Percentiles rank a stretch among this genome's conserved stretches.
Conservation (phyloP, 768 basidiomycete genomes). For the Podaxis sp. region DNA sequence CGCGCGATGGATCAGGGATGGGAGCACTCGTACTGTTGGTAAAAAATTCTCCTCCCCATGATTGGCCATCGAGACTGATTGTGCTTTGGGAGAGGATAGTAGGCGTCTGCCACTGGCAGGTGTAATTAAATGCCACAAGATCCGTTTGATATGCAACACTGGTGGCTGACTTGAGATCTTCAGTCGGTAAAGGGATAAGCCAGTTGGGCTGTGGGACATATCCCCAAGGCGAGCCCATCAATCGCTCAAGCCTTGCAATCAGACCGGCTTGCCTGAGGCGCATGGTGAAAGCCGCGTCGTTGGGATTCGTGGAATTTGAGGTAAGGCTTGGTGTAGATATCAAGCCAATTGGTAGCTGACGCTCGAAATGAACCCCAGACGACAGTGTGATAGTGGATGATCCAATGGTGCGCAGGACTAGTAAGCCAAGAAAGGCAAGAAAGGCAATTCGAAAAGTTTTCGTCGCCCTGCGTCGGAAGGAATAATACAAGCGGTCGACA, state of each 20-base stretch:
- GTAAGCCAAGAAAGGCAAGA: not conserved
- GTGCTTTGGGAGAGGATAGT: not conserved
- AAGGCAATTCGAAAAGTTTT: not conserved
- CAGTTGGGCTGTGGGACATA: not conserved
- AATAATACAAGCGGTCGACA: not conserved
- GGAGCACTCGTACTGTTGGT: not conserved
- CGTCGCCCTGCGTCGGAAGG: not conserved
- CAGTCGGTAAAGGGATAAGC: slow-evolving; percentile 4
- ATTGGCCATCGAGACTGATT: not conserved
- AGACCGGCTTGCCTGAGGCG: not conserved
- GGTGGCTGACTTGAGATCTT: not conserved
- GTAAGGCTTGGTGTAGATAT: not conserved
- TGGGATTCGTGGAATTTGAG: not conserved
- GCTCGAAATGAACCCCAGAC: not conserved
- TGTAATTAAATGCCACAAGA: not conserved
- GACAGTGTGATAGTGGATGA: not conserved
- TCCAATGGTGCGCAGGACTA: not conserved
- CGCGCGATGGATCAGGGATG: not conserved
- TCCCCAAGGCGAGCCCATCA: not conserved
- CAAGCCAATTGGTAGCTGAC: not conserved
- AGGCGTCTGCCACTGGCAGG: slow-evolving; percentile 7
- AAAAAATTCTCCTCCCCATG: not conserved
- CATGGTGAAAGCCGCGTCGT: not conserved
- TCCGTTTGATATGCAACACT: not conserved
- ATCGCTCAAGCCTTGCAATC: slow-evolving; percentile 1